Base-by-base conservation (phyloP, 108 stramenopile species). In the Cyclotella choctawhatcheeana region DNA sequence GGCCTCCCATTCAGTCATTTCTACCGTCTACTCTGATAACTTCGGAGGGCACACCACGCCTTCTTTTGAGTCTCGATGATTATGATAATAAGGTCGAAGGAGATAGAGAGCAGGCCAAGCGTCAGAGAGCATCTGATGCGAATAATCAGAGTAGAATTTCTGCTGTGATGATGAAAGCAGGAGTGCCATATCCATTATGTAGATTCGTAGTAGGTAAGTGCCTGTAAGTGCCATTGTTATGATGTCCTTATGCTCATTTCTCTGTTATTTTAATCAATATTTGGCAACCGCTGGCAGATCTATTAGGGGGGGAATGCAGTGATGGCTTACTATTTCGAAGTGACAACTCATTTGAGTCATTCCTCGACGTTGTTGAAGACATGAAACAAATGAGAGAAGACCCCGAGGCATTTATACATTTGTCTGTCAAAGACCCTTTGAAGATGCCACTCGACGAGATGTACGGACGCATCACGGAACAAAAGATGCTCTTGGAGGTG, bases 141-240 rank as follows among this genome's bases (percentile, higher is more conserved):
- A 17, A 34, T 1, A 27, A 67, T 0, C 14, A 32, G 48, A 10
- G 33, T 34, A 50, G 52, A 24, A 25, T 52, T 33, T 44, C 44
- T 3, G 21, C 58, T 7, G 21, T 48, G 5, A 71, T 71, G 69
- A 8, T 71, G 13, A 32, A 60, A 24, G 27, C 58, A 16, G 58
- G 58, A 32, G 58, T 71, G 16, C 69, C 69, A 5, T 59, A 59
- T 35, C 69, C 69, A 6, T 25, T 71, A 12, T 50, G 58, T 31
- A 51, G 69, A 22, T 71, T 71, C 24, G 47, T 71, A 21, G 58
- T 58, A 13, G n/a, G n/a, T n/a, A n/a, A n/a, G n/a, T n/a, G n/a
- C n/a, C n/a, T n/a, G n/a, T n/a, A n/a, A n/a, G n/a, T n/a, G n/a
- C n/a, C n/a, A n/a, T n/a, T n/a, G n/a, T n/a, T n/a, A n/a, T n/a